phyloP scores from a whole-genome alignment of 129 eudicot genomes.

The Escallonia herrerae region DNA sequence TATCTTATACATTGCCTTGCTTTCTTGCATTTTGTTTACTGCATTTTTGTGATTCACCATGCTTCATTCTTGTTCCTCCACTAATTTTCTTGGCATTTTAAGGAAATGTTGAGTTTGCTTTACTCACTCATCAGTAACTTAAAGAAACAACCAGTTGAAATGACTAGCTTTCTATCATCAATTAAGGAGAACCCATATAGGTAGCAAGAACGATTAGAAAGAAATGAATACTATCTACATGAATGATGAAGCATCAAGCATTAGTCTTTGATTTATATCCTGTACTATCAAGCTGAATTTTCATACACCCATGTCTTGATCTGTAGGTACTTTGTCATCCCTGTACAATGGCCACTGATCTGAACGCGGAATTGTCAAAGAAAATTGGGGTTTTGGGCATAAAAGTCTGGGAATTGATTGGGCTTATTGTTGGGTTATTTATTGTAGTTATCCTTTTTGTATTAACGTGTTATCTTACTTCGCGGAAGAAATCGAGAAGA shows the following conservation, averaged over 20 bases:
- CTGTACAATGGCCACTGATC: constrained; percentile 52
- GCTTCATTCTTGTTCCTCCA: background rate
- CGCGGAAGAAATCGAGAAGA: constrained; percentile 53
- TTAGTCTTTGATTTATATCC: background rate
- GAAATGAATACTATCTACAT: background rate
- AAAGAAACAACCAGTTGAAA: background rate
- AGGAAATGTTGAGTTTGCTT: background rate
- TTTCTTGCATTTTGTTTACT: background rate
- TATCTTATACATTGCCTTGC: background rate
- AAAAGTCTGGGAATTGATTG: constrained; percentile 83
- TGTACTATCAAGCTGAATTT: background rate
- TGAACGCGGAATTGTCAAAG: constrained; percentile 49
- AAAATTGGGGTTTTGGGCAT: constrained; percentile 46
- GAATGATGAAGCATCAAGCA: background rate
- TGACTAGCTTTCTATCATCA: background rate
- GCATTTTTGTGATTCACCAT: background rate
- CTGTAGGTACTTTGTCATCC: constrained; percentile 40
- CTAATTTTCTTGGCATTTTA: background rate
- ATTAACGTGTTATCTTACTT: constrained; percentile 61
- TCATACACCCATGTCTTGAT: constrained; percentile 3
- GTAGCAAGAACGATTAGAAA: background rate
- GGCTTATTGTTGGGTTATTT: constrained; percentile 62
- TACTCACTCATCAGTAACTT: too few relatives aligned
- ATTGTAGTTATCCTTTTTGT: constrained; percentile 57
- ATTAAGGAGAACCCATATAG: background rate